Conservation (phyloP, 2,329 filamentous ascomycete species). For the Coniochaeta pulveracea region DNA sequence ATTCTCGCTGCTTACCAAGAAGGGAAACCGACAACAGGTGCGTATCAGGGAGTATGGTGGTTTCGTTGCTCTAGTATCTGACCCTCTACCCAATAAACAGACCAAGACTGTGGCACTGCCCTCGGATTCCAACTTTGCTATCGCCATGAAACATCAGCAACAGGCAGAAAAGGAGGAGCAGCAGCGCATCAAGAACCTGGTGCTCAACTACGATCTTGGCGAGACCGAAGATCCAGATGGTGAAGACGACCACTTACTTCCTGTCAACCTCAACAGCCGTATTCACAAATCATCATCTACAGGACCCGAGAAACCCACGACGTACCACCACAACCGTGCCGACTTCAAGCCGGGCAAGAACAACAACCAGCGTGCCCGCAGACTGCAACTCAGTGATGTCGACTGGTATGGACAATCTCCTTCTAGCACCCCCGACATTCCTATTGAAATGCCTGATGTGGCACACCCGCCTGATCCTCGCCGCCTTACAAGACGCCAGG, state of each 20-base stretch:
- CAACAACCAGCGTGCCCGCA: conserved; percentile 71
- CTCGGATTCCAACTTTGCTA: conserved; percentile 84
- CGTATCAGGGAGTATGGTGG: conserved; percentile 9
- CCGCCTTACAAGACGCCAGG: no score
- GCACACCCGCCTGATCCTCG: no score
- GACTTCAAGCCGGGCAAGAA: conserved; percentile 45
- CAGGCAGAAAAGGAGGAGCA: conserved; percentile 93
- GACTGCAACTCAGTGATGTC: conserved; percentile 90
- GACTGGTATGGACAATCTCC: conserved; percentile 64
- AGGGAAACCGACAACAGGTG: conserved; percentile 89
- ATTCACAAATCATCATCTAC: conserved; percentile 32
- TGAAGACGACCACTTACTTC: conserved; percentile 37
- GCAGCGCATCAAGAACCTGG: conserved; percentile 94
- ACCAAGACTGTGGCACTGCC: conserved; percentile 85
- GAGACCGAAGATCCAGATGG: conserved; percentile 73
- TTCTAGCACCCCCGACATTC: no score
- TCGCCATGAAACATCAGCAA: conserved; percentile 93
- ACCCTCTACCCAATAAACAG: conserved; percentile 34
- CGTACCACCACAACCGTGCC: conserved; percentile 41
- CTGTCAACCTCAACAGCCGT: conserved; percentile 33
- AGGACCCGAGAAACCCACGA: conserved; percentile 37
- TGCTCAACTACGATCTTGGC: conserved; percentile 89
- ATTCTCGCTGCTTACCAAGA: conserved; percentile 91
- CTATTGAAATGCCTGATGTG: no score
- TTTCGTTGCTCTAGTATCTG: neutral